Evolutionary conservation across 805 yeast genomes (phyloP).

Genomic region (Hanseniaspora occidentalis): DNA sequence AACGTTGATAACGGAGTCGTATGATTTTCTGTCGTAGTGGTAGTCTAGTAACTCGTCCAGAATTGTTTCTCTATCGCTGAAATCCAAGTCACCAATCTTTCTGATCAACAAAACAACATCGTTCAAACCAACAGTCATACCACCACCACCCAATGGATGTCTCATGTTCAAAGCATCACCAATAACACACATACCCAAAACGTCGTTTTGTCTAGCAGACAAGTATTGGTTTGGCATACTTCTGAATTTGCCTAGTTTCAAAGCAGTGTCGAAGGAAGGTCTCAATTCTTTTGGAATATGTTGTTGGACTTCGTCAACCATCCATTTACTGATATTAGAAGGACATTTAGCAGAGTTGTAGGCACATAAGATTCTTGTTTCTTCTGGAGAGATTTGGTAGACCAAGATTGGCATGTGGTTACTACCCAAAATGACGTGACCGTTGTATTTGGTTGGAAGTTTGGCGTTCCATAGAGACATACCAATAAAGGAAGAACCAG

Average conservation of each 20-base stretch:
- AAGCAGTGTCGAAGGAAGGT: slow-evolving; percentile 59
- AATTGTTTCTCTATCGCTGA: slow-evolving; percentile 47
- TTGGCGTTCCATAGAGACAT: slow-evolving; percentile 60
- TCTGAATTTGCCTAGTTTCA: slow-evolving; percentile 45
- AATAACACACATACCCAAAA: slow-evolving; percentile 65
- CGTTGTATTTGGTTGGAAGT: slow-evolving; percentile 65
- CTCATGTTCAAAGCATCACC: slow-evolving; percentile 97
- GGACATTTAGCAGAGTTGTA: slow-evolving; percentile 68
- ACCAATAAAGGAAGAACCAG: slow-evolving; percentile 82
- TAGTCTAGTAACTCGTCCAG: slow-evolving; percentile 47
- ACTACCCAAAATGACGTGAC: slow-evolving; percentile 77
- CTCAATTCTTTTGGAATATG: slow-evolving; percentile 49
- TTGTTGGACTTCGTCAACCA: slow-evolving; percentile 49
- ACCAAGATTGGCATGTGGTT: slow-evolving; percentile 77
- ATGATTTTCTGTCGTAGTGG: slow-evolving; percentile 64
- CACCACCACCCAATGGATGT: slow-evolving; percentile 97
- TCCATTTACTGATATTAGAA: slow-evolving; percentile 48
- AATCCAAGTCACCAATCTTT: slow-evolving; percentile 27
- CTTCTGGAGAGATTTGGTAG: slow-evolving; percentile 73
- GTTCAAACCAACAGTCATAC: slow-evolving; percentile 94
- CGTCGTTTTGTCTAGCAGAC: slow-evolving; percentile 58
- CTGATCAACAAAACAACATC: slow-evolving; percentile 62
- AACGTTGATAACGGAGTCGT: slow-evolving; percentile 79
- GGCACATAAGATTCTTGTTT: slow-evolving; percentile 85
- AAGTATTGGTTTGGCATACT: slow-evolving; percentile 92